Conservation (phyloP, 169 alveolate species). For the Hepatocystis sp. region DNA sequence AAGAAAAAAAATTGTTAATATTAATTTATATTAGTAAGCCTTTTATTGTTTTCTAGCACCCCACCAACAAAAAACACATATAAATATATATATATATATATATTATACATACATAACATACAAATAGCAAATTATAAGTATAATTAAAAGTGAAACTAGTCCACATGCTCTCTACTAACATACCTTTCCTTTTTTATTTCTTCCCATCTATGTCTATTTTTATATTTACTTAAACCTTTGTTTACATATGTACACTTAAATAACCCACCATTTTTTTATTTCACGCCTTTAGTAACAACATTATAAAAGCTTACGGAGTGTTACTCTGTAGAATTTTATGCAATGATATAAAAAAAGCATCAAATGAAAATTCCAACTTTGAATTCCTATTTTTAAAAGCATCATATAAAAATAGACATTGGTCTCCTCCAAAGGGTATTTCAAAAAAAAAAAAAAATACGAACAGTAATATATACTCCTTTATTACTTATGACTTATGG, state of each 20-base stretch:
- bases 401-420: constrained; percentile 81
- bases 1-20: too few species aligned
- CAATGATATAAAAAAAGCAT: not conserved
- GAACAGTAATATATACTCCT: too few species aligned
- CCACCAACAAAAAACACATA: not conserved
- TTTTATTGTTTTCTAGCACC: not conserved
- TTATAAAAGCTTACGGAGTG: constrained; percentile 34
- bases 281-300: constrained; percentile 3
- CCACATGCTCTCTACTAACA: too few species aligned
- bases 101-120: not conserved
- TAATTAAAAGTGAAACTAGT: too few species aligned
- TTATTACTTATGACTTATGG: not conserved
- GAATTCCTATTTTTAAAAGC: constrained; percentile 83
- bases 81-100: not conserved
- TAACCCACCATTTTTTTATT: constrained; percentile 3
- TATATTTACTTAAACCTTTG: too few species aligned
- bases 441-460: not conserved
- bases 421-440: constrained; percentile 87
- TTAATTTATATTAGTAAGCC: too few species aligned
- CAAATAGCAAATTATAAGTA: too few species aligned
- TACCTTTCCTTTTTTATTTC: too few species aligned
- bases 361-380: constrained; percentile 4
- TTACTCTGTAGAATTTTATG: constrained; percentile 27
- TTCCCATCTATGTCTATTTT: too few species aligned
- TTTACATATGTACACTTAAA: too few species aligned